Evolutionary conservation across 2,329 filamentous ascomycete species (phyloP), one percentile per base, ranked within the genome.

Genomic region (Endocalyx cinctus): DNA sequence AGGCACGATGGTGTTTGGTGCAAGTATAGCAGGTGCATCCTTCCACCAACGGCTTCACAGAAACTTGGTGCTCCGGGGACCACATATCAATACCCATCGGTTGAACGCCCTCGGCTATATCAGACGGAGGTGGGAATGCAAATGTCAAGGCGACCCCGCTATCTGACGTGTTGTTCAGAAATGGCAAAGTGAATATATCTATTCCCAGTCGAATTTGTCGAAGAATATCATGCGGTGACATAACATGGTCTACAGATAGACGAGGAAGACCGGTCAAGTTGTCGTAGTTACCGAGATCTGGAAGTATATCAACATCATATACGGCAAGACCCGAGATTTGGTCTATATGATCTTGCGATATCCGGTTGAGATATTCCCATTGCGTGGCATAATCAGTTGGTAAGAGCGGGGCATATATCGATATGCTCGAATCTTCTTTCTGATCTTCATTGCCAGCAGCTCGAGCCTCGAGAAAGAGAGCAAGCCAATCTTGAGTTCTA

Each of bases 71-170:
- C 2, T 62, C 54, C 0, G 70, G 41, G 3, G 72, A 68, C 82
- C 87, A 94, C 67, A 97, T 81, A 58, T 97, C 80, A 16, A 82
- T 65, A 5, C 85, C 92, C 0, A 97, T 65, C 0, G 83, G 72
- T 1, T 52, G 47, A 10, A 52, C 43, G 22, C 27, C 38, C 13
- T 41, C 51, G 8, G 41, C 35, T 6, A 35, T 26, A 4, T 55
- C 41, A 1, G 46, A 13, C 5, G 58, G 55, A 1, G 66, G 49
- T 4, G 85, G 81, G 51, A 97, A 94, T 3, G 64, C 61, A 52
- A 97, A 97, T 14, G 77, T 73, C 14, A 97, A 66, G 1, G 87
- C 88, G 18, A 97, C 81, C 2, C 92, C 92, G 1, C 84, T 79
- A 56, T 98, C 89, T 0, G 89, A 92, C 5, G 78, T 73, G 20